Evolutionary conservation across 2,329 filamentous ascomycete genomes (phyloP).

Genomic region (Pleomassaria siparia): DNA sequence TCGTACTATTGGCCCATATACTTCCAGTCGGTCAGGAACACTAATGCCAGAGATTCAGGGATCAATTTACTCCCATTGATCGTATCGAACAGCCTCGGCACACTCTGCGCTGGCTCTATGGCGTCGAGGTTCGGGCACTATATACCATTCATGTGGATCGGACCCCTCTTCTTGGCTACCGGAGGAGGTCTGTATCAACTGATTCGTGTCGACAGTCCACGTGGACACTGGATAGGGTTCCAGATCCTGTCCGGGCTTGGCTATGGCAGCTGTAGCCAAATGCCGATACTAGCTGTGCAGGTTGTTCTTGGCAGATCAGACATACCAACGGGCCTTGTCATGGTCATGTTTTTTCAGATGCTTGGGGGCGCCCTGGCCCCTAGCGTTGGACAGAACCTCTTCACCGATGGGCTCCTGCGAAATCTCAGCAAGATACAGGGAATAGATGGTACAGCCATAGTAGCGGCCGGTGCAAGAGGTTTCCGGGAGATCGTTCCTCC

Average conservation of each 20-base stretch:
- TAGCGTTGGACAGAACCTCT: conserved; percentile 54
- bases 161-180: conserved; percentile 33
- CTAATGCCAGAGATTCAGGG: conserved; percentile 5
- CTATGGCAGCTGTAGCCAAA: conserved; percentile 18
- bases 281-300: conserved; percentile 40
- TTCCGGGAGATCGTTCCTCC: no score
- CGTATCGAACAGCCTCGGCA: neutral
- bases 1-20: conserved; percentile 16
- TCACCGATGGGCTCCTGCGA: conserved; percentile 51
- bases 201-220: conserved; percentile 48
- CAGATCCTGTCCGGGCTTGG: conserved; percentile 48
- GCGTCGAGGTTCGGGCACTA: neutral
- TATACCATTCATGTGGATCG: conserved; percentile 5
- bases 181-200: conserved; percentile 51
- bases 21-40: conserved; percentile 42
- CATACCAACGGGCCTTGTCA: conserved; percentile 49
- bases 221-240: conserved; percentile 50
- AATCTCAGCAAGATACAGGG: conserved; percentile 27
- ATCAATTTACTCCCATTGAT: conserved; percentile 7
- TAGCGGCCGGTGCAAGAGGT: no score
- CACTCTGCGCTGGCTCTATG: conserved; percentile 35
- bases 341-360: conserved; percentile 52
- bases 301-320: conserved; percentile 46
- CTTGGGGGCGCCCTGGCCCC: conserved; percentile 53
- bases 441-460: no score